Base-by-base conservation (phyloP, 176 grass and related monocot genomes). In the Bromus sterilis region DNA sequence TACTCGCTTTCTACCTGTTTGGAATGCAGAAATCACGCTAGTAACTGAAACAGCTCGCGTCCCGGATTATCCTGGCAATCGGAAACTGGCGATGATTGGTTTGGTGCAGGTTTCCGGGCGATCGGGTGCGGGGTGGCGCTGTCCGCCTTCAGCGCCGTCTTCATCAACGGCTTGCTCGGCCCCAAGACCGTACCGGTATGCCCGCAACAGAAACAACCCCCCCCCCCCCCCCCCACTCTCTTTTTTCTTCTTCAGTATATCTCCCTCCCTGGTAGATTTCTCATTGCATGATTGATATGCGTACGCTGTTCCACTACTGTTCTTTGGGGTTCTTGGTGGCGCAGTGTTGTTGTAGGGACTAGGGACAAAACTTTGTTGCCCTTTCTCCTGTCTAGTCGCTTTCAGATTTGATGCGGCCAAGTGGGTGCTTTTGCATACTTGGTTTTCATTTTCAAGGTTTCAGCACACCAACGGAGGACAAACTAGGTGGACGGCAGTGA, bases 121-220 rank as follows among this genome's bases (percentile, higher is more conserved):
- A 91, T 94, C 60, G 92, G 92, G 0, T 57, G 68, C 30, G 89
- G 89, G 24, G 81, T 94, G 7, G 30, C 65, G 42, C 69, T 94
- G 11, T 91, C 89, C 11, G 71, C 75, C 14, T 51, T 39, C 56
- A 61, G 66, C n/a, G 75, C 89, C 25, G 35, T 78, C 68, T 89
- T 91, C 89, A 87, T 94, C 83, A 91, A 94, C 69, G 76, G 76
- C 12, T 2, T 71, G 0, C 89, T 94, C 26, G 86, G 89, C 2
- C 89, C 89, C 71, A 91, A 89, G 89, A 94, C 89, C 0, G 33
- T 81, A 18, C 80, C 75, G 31, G 89, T 85, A 59, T 9, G 58
- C 68, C 42, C 29, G 73, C 10, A 0, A 1, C 3, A 0, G 1
- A 51, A 0, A 29, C 37, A n/a, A n/a, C n/a, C n/a, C n/a, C n/a